Evolutionary conservation across 306 rosid species (phyloP), one percentile per base, ranked within the genome.

Genomic region (Gleditsia sinensis): DNA sequence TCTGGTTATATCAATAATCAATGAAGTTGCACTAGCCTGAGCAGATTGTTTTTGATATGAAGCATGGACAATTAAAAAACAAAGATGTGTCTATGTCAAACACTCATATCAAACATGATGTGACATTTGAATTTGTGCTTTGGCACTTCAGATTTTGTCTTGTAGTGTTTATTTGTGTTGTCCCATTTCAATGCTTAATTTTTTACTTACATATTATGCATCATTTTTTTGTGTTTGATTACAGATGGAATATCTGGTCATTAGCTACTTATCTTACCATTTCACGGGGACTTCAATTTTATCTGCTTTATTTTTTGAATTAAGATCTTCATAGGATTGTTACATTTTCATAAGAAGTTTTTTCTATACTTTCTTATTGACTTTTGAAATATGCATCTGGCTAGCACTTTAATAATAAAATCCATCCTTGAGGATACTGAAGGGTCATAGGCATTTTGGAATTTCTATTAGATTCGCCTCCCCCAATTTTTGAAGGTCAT

Each of bases 1-100:
- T 82, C 60, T 78, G 53, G 36, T 58, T 80, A 36, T 46, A 40
- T 37, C 33, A 49, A 16, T 13, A 13, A 36, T 17, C 17, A 27
- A 69, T 76, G 32, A 30, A 45, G 53, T 10, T 72, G 64, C 28
- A 8, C 57, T 25, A 48, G 45, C 69, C 62, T 54, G 51, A 3
- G 46, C 42, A 23, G 16, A 54, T 24, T 54, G 53, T 19, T 54
- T 17, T 64, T 55, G 40, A 3, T 25, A 55, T 25, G 25, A 25
- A 0, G 1, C 36, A 25, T 13, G 36, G 2, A 55, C 61, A n/a
- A n/a, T n/a, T n/a, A n/a, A n/a, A n/a, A n/a, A n/a, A n/a, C n/a
- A n/a, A n/a, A n/a, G n/a, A n/a, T n/a, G n/a, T n/a, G n/a, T n/a
- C n/a, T n/a, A n/a, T n/a, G n/a, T n/a, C n/a, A n/a, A n/a, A n/a